These are phyloP conservation scores for Fusarium sp. DNA, from an alignment of 2,329 filamentous ascomycete genomes.

Conservation along the genomic window DNA sequence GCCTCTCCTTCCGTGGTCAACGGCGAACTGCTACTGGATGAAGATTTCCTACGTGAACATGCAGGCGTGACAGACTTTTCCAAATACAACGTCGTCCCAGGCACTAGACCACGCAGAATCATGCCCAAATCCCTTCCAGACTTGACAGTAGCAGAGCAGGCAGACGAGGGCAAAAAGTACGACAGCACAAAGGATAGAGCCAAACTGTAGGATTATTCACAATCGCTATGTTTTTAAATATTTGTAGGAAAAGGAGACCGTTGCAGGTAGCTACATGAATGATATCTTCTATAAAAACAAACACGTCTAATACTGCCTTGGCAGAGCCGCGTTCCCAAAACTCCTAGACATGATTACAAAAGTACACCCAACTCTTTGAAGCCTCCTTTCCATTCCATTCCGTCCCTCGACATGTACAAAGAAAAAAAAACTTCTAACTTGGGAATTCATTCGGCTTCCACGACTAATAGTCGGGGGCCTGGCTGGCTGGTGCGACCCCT, in stretches of 20 bases:
- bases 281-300: conserved; percentile 40
- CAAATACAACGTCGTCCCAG: conserved; percentile 76
- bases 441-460: not conserved
- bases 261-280: conserved; percentile 31
- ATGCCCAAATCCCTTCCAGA: conserved; percentile 80
- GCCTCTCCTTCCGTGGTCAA: conserved; percentile 73
- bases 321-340: conserved; percentile 35
- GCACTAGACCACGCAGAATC: conserved; percentile 75
- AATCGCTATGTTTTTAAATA: conserved; percentile 22
- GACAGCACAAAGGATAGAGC: conserved; percentile 67
- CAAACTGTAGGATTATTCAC: conserved; percentile 53
- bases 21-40: conserved; percentile 78
- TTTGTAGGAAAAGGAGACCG: conserved; percentile 21
- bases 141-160: conserved; percentile 79
- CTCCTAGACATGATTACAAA: conserved; percentile 39
- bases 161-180: conserved; percentile 79
- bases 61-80: conserved; percentile 76
- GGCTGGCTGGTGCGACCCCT: conserved; percentile 58
- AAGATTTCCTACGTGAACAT: conserved; percentile 79
- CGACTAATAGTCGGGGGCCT: conserved; percentile 46
- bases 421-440: not conserved
- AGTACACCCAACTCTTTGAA: conserved; percentile 38
- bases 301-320: conserved; percentile 42
- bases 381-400: conserved; percentile 9
- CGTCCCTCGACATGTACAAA: conserved; percentile 22